These are phyloP conservation scores for Paxillus ammoniavirescens DNA, from an alignment of 768 basidiomycete species.

Conservation along the genomic window DNA sequence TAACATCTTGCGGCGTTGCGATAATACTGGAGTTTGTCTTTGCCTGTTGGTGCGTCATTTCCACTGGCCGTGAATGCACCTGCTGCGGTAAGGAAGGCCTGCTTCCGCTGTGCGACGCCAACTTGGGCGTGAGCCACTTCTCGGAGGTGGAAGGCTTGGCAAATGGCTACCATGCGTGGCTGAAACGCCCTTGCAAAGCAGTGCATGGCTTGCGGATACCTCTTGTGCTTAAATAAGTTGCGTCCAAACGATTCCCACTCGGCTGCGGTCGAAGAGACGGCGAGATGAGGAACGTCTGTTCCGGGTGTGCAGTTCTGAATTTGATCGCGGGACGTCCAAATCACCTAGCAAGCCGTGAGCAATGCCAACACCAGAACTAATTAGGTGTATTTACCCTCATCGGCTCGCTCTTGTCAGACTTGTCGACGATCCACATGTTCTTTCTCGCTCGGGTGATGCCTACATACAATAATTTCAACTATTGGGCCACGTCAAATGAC, in stretches of 20 bases:
- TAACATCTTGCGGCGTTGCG: conserved; percentile 48
- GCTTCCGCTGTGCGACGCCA: conserved; percentile 23
- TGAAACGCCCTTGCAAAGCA: conserved; percentile 50
- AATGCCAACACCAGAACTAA: background rate
- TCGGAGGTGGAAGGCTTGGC: conserved; percentile 53
- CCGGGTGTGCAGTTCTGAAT: conserved; percentile 49
- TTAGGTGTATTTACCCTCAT: conserved; percentile 43
- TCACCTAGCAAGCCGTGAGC: conserved; percentile 33
- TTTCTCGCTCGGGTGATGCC: conserved; percentile 69
- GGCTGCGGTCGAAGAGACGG: conserved; percentile 47
- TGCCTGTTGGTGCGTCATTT: conserved; percentile 21
- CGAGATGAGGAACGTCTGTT: conserved; percentile 51
- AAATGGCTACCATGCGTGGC: conserved; percentile 42
- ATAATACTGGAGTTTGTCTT: conserved; percentile 37
- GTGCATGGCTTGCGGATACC: conserved; percentile 52
- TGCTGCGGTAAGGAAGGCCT: conserved; percentile 46
- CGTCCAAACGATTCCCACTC: conserved; percentile 46
- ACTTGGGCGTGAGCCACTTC: conserved; percentile 42
- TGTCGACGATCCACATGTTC: conserved; percentile 70
- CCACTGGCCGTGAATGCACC: conserved; percentile 48
- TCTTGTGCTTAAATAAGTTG: conserved; percentile 37
- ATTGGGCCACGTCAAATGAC: background rate
- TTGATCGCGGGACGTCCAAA: conserved; percentile 48
- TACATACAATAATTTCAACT: conserved; percentile 72
- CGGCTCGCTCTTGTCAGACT: conserved; percentile 51